These are phyloP conservation scores for Torrubiella hemipterigena DNA, from an alignment of 2,329 filamentous ascomycete genomes.

Conservation along the genomic window DNA sequence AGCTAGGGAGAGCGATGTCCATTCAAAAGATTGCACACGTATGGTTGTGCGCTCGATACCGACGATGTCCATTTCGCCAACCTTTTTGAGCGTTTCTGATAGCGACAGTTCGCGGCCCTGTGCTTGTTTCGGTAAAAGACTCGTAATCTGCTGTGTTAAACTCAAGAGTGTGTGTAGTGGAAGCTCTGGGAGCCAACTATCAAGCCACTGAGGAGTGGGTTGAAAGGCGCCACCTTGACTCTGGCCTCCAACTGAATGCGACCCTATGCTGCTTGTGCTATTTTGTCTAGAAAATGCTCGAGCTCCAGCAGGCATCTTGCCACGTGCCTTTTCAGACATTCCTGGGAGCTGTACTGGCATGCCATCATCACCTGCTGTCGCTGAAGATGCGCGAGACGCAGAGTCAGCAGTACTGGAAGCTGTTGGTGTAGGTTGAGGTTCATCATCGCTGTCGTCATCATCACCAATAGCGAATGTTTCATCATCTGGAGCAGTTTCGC, in stretches of 20 bases:
- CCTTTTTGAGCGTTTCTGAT: slow-evolving; percentile 36
- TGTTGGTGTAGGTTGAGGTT: slow-evolving; percentile 42
- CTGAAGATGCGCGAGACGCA: slow-evolving; percentile 55
- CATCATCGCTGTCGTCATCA: slow-evolving; percentile 38
- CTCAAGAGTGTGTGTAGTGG: slow-evolving; percentile 79
- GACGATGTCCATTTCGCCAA: slow-evolving; percentile 50
- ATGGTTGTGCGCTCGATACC: slow-evolving; percentile 65
- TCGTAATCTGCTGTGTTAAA: slow-evolving; percentile 55
- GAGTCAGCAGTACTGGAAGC: slow-evolving; percentile 53
- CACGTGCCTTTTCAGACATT: slow-evolving; percentile 94
- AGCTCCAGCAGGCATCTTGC: slow-evolving; percentile 82
- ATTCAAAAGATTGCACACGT: slow-evolving; percentile 83
- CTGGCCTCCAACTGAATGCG: slow-evolving; percentile 46
- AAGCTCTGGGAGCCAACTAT: slow-evolving; percentile 84
- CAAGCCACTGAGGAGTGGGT: slow-evolving; percentile 76
- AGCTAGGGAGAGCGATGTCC: slow-evolving; percentile 78
- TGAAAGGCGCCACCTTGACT: slow-evolving; percentile 54
- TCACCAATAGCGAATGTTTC: slow-evolving; percentile 75
- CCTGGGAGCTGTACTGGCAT: slow-evolving; percentile 73
- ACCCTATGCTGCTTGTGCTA: slow-evolving; percentile 69
- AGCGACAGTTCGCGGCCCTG: slow-evolving; percentile 28
- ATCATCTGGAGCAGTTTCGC: slow-evolving; percentile 42
- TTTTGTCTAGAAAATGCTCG: slow-evolving; percentile 83
- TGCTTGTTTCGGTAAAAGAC: slow-evolving; percentile 41
- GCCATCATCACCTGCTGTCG: slow-evolving; percentile 58